Base-by-base conservation (phyloP, 2,329 filamentous ascomycete genomes). In the Cadophora sp. region DNA sequence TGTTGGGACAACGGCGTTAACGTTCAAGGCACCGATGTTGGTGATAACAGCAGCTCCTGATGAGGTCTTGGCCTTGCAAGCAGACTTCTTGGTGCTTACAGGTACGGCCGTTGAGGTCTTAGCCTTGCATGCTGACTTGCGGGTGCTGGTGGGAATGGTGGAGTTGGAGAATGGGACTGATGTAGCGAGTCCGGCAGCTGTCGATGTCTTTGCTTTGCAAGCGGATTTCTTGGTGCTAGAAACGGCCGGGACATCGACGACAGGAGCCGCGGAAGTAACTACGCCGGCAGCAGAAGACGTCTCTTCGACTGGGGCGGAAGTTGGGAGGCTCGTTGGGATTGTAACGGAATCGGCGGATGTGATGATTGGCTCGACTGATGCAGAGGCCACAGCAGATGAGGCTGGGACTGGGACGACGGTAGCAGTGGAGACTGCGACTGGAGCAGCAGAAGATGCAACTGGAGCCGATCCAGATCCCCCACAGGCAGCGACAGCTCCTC, bases 401-500 rank as follows among this genome's bases (percentile, higher is more conserved):
- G 59, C 24, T 30, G 45, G 27, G 36, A 48, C 58, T 43, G 58
- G 39, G 18, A 30, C 14, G 24, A 53, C 58, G 5, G 58, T 43
- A 13, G 39, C 39, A 47, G 58, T 43, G 14, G 58, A 30, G 27
- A 30, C 27, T 3, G 27, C 22, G 24, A 53, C 39, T 14, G 58
- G 16, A 13, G 39, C 39, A 47, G 58, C 22, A 13, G 58, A 59
- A 47, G 60, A 16, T 47, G 50, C 50, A 9, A 66, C 30, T 9
- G 64, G 59, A 3, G 53, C 47, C 3, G 48, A 53, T 30, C 56
- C 63, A 39, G 64, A 48, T 13, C 58, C 59, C 39, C 64, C 64
- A 9, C 70, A 71, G 8, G 59, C 67, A 1, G 72, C 69, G 14
- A 74, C 65, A 1, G 70, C 60, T 47, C 71, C 71, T 43, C 73